A percentile compares a stretch with the other conserved stretches of the same genome.
phyloP scores from a whole-genome alignment of 257 asterid species.

The Coffea eugenioides region DNA sequence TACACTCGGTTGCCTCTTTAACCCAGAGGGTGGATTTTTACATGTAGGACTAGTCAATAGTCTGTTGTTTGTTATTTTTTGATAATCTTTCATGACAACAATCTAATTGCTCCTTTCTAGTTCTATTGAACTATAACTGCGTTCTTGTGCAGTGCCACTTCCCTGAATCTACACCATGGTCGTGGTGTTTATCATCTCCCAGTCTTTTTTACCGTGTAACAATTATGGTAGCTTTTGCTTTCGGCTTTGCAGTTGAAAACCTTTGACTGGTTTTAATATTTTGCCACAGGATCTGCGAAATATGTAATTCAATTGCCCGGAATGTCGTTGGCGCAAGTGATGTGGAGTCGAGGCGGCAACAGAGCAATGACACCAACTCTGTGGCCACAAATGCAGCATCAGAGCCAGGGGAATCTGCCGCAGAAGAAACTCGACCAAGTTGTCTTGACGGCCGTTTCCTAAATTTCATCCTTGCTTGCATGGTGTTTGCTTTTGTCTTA shows the following conservation, averaged over 20 bases:
- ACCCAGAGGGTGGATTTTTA: background rate
- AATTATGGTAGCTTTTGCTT: background rate
- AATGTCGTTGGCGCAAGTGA: constrained; percentile 68
- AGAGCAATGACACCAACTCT: constrained; percentile 32
- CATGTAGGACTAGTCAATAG: background rate
- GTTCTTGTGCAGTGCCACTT: background rate
- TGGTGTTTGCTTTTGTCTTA: constrained; percentile 88
- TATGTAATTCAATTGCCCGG: constrained; percentile 74
- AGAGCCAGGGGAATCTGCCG: constrained; percentile 22
- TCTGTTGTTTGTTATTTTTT: background rate
- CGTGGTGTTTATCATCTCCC: background rate
- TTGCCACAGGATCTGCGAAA: constrained; percentile 75
- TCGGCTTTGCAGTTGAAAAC: background rate
- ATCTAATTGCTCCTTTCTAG: background rate
- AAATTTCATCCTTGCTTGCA: constrained; percentile 75
- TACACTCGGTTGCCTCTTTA: too few relatives aligned
- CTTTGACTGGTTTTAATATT: background rate
- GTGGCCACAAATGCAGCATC: constrained; percentile 25
- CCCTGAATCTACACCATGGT: background rate
- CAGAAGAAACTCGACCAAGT: constrained; percentile 42
- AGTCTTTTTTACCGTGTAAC: background rate
- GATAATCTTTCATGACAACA: background rate
- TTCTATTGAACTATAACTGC: background rate
- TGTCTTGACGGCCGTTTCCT: constrained; percentile 71
- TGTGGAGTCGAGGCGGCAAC: constrained; percentile 44